Conservation (phyloP, 1,284 basidiomycete genomes). For the Sporisorium exsertum region DNA sequence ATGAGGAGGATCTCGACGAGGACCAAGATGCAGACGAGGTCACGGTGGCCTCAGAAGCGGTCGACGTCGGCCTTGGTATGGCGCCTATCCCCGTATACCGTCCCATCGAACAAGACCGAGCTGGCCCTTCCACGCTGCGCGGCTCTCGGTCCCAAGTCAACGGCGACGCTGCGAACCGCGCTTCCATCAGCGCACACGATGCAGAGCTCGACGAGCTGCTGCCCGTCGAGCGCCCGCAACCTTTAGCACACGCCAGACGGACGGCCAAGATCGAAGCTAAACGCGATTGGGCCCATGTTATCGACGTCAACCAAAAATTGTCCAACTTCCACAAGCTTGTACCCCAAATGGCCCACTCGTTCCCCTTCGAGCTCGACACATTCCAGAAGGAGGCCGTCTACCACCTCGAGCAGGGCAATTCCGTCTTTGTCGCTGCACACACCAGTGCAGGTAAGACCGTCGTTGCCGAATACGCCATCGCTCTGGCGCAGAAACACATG, state of each 20-base stretch:
- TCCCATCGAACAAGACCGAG: slow-evolving; percentile 33
- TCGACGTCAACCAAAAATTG: slow-evolving; percentile 90
- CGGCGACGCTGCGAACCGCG: slow-evolving; percentile 3
- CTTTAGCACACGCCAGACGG: slow-evolving; percentile 36
- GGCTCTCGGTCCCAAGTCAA: slow-evolving; percentile 15
- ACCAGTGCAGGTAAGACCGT: slow-evolving; percentile 99
- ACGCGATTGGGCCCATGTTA: slow-evolving; percentile 97
- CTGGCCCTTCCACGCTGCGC: slow-evolving; percentile 14
- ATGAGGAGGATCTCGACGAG: slow-evolving; percentile 71
- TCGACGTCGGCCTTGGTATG: slow-evolving; percentile 37
- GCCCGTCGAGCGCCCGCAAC: slow-evolving; percentile 56
- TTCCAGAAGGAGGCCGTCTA: slow-evolving; percentile 99
- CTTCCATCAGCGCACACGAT: slow-evolving; percentile 30
- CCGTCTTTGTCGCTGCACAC: slow-evolving; percentile 98
- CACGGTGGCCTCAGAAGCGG: slow-evolving; percentile 23
- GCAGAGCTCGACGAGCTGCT: slow-evolving; percentile 67
- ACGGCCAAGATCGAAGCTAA: slow-evolving; percentile 72
- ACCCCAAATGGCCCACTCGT: slow-evolving; percentile 86
- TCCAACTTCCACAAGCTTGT: slow-evolving; percentile 88
- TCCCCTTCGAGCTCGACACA: slow-evolving; percentile 84
- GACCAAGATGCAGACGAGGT: slow-evolving; percentile 61
- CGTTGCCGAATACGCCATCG: slow-evolving; percentile 98
- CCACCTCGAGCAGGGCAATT: slow-evolving; percentile 95
- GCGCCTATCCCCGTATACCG: slow-evolving; percentile 49
- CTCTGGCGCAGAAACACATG: slow-evolving; percentile 96